Evolutionary conservation across 805 yeast genomes (phyloP).

Genomic region (Zygosaccharomyces bailii): DNA sequence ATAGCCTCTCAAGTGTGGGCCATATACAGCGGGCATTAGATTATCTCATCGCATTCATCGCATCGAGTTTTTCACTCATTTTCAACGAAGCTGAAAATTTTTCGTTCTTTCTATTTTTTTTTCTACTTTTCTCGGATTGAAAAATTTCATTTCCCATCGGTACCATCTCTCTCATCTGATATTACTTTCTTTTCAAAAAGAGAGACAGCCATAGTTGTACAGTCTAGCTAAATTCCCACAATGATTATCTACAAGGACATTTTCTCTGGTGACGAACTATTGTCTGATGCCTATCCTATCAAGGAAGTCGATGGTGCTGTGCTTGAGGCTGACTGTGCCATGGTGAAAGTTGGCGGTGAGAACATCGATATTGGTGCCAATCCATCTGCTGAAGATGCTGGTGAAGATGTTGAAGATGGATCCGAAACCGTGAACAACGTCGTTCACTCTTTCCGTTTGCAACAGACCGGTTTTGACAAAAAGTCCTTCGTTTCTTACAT

Average conservation of each 20-base stretch:
- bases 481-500: slow-evolving; percentile 95
- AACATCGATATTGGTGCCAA: slow-evolving; percentile 98
- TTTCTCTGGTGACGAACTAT: slow-evolving; percentile 90
- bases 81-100: slow-evolving; percentile 3
- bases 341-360: slow-evolving; percentile 86
- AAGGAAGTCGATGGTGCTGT: slow-evolving; percentile 85
- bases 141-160: slow-evolving; percentile 10
- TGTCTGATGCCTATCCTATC: slow-evolving; percentile 95
- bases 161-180: slow-evolving; percentile 7
- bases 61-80: slow-evolving; percentile 3
- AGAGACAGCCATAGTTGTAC: slow-evolving; percentile 1
- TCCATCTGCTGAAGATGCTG: slow-evolving; percentile 97
- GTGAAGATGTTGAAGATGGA: slow-evolving; percentile 77
- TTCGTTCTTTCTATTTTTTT: slow-evolving; percentile 7
- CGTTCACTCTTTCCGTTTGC: slow-evolving; percentile 97
- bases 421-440: slow-evolving; percentile 94
- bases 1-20: slow-evolving; percentile 21
- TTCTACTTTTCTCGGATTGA: slow-evolving; percentile 1
- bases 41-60: slow-evolving; percentile 4
- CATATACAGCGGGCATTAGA: neutral
- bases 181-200: slow-evolving; percentile 1
- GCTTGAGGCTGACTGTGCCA: slow-evolving; percentile 93
- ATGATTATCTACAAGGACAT: slow-evolving; percentile 61
- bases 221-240: slow-evolving; percentile 3
- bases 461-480: slow-evolving; percentile 94